Conservation (phyloP, 108 stramenopile genomes). For the Fistulifera pelliculosa region DNA sequence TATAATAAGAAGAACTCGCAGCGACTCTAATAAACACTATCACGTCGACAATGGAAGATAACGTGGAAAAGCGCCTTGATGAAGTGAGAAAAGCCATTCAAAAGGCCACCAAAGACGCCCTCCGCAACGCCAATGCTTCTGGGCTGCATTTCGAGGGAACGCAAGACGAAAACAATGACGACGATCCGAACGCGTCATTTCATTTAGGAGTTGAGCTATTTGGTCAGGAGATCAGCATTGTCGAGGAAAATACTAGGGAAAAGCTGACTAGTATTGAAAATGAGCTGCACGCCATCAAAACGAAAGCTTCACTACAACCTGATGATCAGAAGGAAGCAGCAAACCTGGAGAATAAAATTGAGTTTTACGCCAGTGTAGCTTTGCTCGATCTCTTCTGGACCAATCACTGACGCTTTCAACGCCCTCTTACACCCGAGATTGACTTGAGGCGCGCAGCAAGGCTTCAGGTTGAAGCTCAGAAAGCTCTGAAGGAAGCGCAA, state of each 20-base stretch:
- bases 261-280: slow-evolving; percentile 31
- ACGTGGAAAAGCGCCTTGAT: slow-evolving; percentile 15
- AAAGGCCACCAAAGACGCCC: slow-evolving; percentile 33
- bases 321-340: slow-evolving; percentile 12
- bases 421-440: slow-evolving; percentile 4
- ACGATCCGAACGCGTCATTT: slow-evolving; percentile 34
- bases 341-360: slow-evolving; percentile 6
- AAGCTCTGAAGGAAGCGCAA: slow-evolving; percentile 19
- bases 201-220: slow-evolving; percentile 52
- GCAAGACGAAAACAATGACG: neutral
- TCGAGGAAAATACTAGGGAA: slow-evolving; percentile 30
- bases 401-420: slow-evolving; percentile 17
- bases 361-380: slow-evolving; percentile 42
- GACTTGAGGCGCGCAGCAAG: neutral
- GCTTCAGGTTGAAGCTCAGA: slow-evolving; percentile 19
- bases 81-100: slow-evolving; percentile 24
- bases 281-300: slow-evolving; percentile 18
- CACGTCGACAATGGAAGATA: neutral
- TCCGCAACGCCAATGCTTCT: slow-evolving; percentile 8
- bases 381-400: slow-evolving; percentile 27
- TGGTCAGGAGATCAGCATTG: slow-evolving; percentile 20
- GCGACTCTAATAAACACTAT: neutral
- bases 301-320: too few relatives aligned
- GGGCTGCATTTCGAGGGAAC: too few relatives aligned
- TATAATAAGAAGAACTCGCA: neutral